These are phyloP conservation scores for Oxytropis ochrocephala DNA, from an alignment of 306 rosid genomes.

Conservation along the genomic window DNA sequence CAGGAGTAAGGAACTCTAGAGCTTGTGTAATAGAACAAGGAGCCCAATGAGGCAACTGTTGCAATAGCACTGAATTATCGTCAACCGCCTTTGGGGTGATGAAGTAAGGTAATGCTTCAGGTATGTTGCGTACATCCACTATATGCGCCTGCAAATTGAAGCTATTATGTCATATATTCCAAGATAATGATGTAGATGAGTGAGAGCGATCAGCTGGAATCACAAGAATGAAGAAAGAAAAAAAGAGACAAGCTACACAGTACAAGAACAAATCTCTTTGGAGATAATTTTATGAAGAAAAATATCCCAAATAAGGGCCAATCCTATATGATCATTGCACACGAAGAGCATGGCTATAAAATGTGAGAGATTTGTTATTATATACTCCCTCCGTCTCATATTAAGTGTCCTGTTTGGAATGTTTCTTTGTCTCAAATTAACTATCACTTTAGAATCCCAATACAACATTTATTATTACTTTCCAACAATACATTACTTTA, in stretches of 20 bases:
- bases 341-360: neutral
- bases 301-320: neutral
- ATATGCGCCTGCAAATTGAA: constrained; percentile 63
- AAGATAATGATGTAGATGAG: constrained; percentile 3
- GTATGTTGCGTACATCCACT: constrained; percentile 74
- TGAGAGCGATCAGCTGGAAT: constrained; percentile 4
- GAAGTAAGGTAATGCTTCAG: constrained; percentile 93
- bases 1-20: constrained; percentile 88
- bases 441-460: no score
- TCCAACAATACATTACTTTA: no score
- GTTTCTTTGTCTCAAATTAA: no score
- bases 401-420: no score
- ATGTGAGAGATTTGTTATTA: neutral
- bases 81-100: constrained; percentile 90
- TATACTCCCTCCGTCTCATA: no score
- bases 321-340: neutral
- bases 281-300: neutral
- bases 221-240: neutral
- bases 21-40: constrained; percentile 98
- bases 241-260: neutral
- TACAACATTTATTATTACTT: no score
- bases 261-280: neutral
- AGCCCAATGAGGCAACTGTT: constrained; percentile 99
- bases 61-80: constrained; percentile 86
- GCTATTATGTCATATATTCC: constrained; percentile 11